phyloP scores from a whole-genome alignment of 805 yeast species.

The Starmerella stigmatis region DNA sequence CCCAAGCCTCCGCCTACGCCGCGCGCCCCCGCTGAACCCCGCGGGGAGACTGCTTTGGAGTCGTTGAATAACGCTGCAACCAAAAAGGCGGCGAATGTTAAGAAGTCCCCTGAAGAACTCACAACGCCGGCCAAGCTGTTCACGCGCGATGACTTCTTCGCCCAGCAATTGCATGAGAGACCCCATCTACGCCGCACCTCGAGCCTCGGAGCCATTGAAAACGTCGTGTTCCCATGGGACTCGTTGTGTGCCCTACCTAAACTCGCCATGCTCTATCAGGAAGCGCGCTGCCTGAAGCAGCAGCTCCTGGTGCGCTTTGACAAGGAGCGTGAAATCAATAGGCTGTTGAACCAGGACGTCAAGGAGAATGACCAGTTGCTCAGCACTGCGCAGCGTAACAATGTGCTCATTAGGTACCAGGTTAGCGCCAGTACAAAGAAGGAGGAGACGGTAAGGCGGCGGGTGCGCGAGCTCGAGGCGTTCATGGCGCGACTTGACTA shows the following conservation, averaged over 20 bases:
- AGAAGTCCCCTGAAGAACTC: not conserved
- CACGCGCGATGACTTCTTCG: slow-evolving; percentile 7
- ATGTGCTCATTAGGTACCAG: slow-evolving; percentile 25
- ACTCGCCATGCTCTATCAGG: slow-evolving; percentile 13
- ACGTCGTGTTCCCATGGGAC: slow-evolving; percentile 19
- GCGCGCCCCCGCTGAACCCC: not conserved
- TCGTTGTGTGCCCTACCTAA: slow-evolving; percentile 20
- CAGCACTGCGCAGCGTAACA: slow-evolving; percentile 22
- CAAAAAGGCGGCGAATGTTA: not conserved
- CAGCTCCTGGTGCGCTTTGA: slow-evolving; percentile 15
- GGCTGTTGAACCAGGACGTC: slow-evolving; percentile 14
- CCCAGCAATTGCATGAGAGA: not conserved
- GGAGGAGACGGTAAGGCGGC: slow-evolving; percentile 26
- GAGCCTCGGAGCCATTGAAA: slow-evolving; percentile 19
- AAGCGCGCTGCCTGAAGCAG: slow-evolving; percentile 18
- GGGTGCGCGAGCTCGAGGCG: slow-evolving; percentile 43
- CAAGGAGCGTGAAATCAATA: slow-evolving; percentile 8
- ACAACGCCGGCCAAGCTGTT: slow-evolving; percentile 1
- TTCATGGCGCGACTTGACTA: slow-evolving; percentile 50
- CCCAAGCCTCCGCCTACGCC: not conserved
- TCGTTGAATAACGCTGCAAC: not conserved
- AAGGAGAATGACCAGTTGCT: slow-evolving; percentile 18
- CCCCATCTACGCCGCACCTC: slow-evolving; percentile 17
- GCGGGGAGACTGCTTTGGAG: not conserved
- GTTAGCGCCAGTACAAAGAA: slow-evolving; percentile 21